Percentiles rank a stretch among this genome's conserved stretches.
Conservation (phyloP, 495 filamentous ascomycete species). For the Hypoxylon fragiforme region DNA sequence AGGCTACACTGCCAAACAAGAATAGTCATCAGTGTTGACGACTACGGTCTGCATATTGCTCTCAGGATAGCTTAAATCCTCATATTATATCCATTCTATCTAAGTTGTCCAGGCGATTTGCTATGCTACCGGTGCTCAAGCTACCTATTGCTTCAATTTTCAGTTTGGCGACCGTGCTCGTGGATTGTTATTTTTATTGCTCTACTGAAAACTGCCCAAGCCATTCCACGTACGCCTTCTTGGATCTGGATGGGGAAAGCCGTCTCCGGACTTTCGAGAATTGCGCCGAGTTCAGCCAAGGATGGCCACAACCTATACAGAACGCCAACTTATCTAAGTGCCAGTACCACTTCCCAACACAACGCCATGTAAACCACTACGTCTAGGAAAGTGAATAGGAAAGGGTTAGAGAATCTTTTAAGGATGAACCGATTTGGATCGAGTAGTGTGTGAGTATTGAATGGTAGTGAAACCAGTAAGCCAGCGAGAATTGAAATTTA, state of each 20-base stretch:
- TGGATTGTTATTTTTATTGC: background rate
- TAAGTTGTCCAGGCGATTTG: conserved; percentile 6
- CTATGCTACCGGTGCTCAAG: background rate
- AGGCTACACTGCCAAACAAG: conserved; percentile 7
- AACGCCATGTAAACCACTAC: conserved; percentile 7
- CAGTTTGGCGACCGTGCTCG: background rate
- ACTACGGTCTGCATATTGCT: too few relatives aligned
- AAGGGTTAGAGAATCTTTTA: background rate
- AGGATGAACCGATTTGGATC: background rate
- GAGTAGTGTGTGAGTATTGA: background rate
- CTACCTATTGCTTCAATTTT: background rate
- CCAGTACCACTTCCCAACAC: background rate
- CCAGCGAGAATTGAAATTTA: background rate
- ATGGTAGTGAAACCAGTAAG: background rate
- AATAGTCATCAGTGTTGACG: too few relatives aligned
- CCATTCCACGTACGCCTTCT: background rate
- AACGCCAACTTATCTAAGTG: too few relatives aligned
- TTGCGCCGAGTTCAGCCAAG: background rate
- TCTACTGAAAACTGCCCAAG: background rate
- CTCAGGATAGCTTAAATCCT: conserved; percentile 12
- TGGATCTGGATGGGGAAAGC: background rate
- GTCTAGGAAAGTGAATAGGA: conserved; percentile 17
- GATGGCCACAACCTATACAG: background rate
- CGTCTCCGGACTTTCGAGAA: too few relatives aligned
- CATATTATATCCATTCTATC: conserved; percentile 18